A percentile compares a stretch with the other conserved stretches of the same genome.
Evolutionary conservation across 805 yeast species (phyloP).

Genomic region (Metschnikowia koreensis): DNA sequence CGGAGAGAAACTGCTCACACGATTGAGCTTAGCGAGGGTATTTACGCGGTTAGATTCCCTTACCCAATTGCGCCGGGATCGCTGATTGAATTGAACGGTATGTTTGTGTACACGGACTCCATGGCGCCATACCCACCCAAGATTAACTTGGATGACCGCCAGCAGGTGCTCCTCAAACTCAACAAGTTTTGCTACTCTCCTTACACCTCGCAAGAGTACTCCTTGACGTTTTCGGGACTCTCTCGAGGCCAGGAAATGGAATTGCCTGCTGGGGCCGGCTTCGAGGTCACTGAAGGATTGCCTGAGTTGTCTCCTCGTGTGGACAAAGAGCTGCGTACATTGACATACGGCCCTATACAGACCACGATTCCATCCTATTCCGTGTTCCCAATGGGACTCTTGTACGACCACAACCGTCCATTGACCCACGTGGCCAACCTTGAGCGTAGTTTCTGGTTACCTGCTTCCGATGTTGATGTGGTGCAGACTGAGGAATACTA

Average conservation of each 20-base stretch:
- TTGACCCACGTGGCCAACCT: constrained; percentile 57
- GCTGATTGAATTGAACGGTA: constrained; percentile 46
- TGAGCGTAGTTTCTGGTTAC: constrained; percentile 80
- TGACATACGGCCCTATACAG: constrained; percentile 57
- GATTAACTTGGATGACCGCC: constrained; percentile 58
- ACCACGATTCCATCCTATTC: constrained; percentile 46
- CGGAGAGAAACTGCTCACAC: constrained; percentile 25
- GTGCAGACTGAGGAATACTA: constrained; percentile 81
- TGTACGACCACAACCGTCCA: constrained; percentile 67
- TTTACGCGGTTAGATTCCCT: constrained; percentile 53
- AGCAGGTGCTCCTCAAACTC: constrained; percentile 54
- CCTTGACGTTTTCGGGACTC: constrained; percentile 45
- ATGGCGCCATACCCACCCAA: constrained; percentile 63
- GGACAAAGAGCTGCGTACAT: constrained; percentile 35
- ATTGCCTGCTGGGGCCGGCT: constrained; percentile 21
- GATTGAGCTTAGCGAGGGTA: constrained; percentile 20
- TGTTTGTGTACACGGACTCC: constrained; percentile 46
- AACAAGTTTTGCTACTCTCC: constrained; percentile 58
- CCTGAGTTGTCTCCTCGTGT: constrained; percentile 37
- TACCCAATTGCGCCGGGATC: constrained; percentile 67
- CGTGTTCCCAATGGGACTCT: constrained; percentile 48
- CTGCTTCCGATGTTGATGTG: constrained; percentile 71
- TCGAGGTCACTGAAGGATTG: constrained; percentile 17
- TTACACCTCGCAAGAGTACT: constrained; percentile 54
- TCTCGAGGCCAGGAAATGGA: constrained; percentile 47